phyloP scores from a whole-genome alignment of 768 basidiomycete species.

The Xerocomus brunneocitrinus region DNA sequence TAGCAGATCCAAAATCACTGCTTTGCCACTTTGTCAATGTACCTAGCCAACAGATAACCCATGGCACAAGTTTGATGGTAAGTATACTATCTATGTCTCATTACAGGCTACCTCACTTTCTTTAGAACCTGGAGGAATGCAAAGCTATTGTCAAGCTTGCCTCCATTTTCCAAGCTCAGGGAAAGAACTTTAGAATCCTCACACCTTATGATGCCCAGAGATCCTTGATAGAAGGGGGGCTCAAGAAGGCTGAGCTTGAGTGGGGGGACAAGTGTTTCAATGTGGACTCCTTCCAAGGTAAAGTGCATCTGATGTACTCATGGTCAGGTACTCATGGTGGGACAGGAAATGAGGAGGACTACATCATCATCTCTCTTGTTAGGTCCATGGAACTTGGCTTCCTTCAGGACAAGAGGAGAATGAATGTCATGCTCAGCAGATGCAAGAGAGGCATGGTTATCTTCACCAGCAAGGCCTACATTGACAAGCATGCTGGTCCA shows the following conservation, averaged over 20 bases:
- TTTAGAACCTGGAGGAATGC: conserved; percentile 59
- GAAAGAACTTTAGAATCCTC: conserved; percentile 57
- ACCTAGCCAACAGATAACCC: conserved; percentile 32
- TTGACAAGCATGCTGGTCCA: conserved; percentile 51
- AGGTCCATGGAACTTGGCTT: conserved; percentile 65
- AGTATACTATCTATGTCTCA: conserved; percentile 4
- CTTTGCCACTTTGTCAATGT: conserved; percentile 71
- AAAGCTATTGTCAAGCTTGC: conserved; percentile 55
- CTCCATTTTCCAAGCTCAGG: conserved; percentile 46
- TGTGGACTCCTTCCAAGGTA: conserved; percentile 80
- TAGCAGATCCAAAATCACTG: conserved; percentile 33
- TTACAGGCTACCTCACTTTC: not conserved
- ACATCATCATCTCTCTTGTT: conserved; percentile 69
- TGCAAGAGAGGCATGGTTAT: conserved; percentile 79
- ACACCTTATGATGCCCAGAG: conserved; percentile 82
- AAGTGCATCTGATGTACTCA: conserved; percentile 6
- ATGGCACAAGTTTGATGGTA: conserved; percentile 39
- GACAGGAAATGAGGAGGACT: conserved; percentile 79
- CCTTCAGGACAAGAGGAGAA: conserved; percentile 55
- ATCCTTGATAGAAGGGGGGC: conserved; percentile 47
- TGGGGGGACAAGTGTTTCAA: conserved; percentile 74
- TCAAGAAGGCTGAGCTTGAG: conserved; percentile 45
- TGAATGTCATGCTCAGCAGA: conserved; percentile 86
- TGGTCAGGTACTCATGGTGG: not conserved
- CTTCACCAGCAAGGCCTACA: conserved; percentile 56